Base-by-base conservation (phyloP, 2,329 filamentous ascomycete species). In the Blastomyces gilchristii region DNA sequence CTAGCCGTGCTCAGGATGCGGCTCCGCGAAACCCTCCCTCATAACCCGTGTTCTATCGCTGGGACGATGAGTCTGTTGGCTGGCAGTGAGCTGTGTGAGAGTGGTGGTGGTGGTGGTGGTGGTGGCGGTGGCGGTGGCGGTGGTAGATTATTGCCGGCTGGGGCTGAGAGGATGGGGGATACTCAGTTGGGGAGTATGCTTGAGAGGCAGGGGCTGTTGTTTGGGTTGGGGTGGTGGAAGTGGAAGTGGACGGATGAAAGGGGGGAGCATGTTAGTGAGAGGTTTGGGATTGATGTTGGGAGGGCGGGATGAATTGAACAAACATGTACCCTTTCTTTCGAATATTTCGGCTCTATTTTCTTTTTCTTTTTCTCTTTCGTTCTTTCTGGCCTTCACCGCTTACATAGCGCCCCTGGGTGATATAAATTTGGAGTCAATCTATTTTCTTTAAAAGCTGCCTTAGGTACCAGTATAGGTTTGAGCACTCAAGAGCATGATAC, bases 61-160 rank as follows among this genome's bases (percentile, higher is more conserved):
- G 39, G 57, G 57, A 59, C 57, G 22, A 59, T 59, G 57, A 59
- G 57, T 31, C 28, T 59, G 57, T 43, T 59, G 43, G 57, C 57
- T 45, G 57, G 57, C 8, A 59, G 57, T 39, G 57, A 59, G 57
- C 43, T 59, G 39, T 59, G 57, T 34, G 57, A 59, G 1, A 28
- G 18, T 22, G 16, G 57, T 34, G 9, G 37, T 39, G 34, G 18
- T 22, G 16, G 57, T 34, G 9, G 37, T 39, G 34, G 34, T 9
- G 25, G 56, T 31, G 34, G 34, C 9, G 34, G 34, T 37, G 31
- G 31, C 7, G 34, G 8, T 37, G 34, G 9, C 34, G 34, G 34
- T 37, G 28, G 43, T 8, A 47, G 31, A 39, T 25, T 45, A 37
- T 28, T 58, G 12, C 28, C 37, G 12, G 14, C 22, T 8, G 22